These are phyloP conservation scores for Dothiorella sarmentorum DNA, from an alignment of 2,329 filamentous ascomycete genomes.

Conservation along the genomic window DNA sequence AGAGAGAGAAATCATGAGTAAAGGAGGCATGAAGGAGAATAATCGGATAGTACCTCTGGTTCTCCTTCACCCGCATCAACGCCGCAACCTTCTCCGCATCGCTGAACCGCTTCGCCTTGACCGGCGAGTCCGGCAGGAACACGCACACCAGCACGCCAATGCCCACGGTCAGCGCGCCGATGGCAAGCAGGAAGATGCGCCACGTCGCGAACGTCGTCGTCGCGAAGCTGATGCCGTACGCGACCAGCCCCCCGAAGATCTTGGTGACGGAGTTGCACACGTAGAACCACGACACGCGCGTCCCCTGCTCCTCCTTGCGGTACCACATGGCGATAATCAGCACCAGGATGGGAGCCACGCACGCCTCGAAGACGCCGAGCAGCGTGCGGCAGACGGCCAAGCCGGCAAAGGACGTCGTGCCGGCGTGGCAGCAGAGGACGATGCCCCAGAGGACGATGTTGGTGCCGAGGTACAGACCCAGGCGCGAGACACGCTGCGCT, in stretches of 20 bases:
- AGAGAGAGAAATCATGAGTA: background rate
- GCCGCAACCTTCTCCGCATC: slow-evolving; percentile 31
- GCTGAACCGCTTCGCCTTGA: slow-evolving; percentile 33
- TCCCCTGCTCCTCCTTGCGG: slow-evolving; percentile 54
- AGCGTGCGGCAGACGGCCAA: slow-evolving; percentile 54
- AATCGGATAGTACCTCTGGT: slow-evolving; percentile 20
- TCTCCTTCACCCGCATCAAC: slow-evolving; percentile 19
- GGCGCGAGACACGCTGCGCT: slow-evolving; percentile 54
- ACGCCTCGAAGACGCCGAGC: slow-evolving; percentile 54
- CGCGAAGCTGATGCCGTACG: slow-evolving; percentile 27
- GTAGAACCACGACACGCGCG: slow-evolving; percentile 27
- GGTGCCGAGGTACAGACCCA: slow-evolving; percentile 56
- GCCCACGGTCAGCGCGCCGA: slow-evolving; percentile 37
- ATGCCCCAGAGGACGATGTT: slow-evolving; percentile 52
- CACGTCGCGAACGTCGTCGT: slow-evolving; percentile 15
- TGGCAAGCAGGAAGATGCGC: slow-evolving; percentile 36
- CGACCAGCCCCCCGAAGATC: slow-evolving; percentile 26
- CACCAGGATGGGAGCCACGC: slow-evolving; percentile 56
- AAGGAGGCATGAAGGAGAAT: background rate
- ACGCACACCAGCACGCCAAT: slow-evolving; percentile 29
- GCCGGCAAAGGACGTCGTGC: slow-evolving; percentile 22
- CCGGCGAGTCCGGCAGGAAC: slow-evolving; percentile 36
- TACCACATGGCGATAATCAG: slow-evolving; percentile 62
- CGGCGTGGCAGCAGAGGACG: slow-evolving; percentile 8
- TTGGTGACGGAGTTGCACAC: slow-evolving; percentile 21